phyloP scores from a whole-genome alignment of 768 basidiomycete species.

The Phylloporus scabripes region DNA sequence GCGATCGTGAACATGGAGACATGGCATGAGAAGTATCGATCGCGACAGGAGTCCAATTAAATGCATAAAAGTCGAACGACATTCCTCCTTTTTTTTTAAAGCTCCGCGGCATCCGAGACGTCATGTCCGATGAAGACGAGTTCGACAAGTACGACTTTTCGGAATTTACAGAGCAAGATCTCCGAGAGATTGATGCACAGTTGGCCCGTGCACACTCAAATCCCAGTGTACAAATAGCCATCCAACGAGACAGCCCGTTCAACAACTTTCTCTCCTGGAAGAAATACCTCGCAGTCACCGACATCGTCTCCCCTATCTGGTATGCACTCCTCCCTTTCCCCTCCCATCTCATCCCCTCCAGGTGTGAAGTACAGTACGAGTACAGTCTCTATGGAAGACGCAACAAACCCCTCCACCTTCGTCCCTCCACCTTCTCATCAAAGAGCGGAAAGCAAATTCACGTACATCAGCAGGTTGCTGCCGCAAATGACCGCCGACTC shows the following conservation, averaged over 20 bases:
- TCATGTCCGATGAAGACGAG: slow-evolving; percentile 28
- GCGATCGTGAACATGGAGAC: slow-evolving; percentile 3
- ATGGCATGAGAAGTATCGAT: not conserved
- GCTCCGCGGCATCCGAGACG: slow-evolving; percentile 19
- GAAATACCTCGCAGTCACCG: slow-evolving; percentile 51
- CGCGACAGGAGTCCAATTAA: not conserved
- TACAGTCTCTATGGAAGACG: slow-evolving; percentile 64
- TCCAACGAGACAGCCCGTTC: slow-evolving; percentile 35
- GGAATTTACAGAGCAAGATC: slow-evolving; percentile 54
- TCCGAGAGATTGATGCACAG: slow-evolving; percentile 34
- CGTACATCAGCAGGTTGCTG: slow-evolving; percentile 47
- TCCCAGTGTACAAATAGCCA: slow-evolving; percentile 31
- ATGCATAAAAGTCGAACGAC: not conserved
- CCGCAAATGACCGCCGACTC: slow-evolving; percentile 48
- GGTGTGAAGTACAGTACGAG: slow-evolving; percentile 80
- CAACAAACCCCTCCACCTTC: slow-evolving; percentile 39
- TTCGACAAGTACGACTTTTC: slow-evolving; percentile 48
- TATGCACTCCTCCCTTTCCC: slow-evolving; percentile 24
- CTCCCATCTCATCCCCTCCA: slow-evolving; percentile 22
- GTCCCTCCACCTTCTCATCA: slow-evolving; percentile 55
- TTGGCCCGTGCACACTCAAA: slow-evolving; percentile 11
- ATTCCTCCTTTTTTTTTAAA: slow-evolving; percentile 5
- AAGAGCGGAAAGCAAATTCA: slow-evolving; percentile 55
- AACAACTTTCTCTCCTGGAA: slow-evolving; percentile 40
- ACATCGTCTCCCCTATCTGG: slow-evolving; percentile 59